phyloP scores from a whole-genome alignment of 768 basidiomycete species.

The Naganishia vishniacii region DNA sequence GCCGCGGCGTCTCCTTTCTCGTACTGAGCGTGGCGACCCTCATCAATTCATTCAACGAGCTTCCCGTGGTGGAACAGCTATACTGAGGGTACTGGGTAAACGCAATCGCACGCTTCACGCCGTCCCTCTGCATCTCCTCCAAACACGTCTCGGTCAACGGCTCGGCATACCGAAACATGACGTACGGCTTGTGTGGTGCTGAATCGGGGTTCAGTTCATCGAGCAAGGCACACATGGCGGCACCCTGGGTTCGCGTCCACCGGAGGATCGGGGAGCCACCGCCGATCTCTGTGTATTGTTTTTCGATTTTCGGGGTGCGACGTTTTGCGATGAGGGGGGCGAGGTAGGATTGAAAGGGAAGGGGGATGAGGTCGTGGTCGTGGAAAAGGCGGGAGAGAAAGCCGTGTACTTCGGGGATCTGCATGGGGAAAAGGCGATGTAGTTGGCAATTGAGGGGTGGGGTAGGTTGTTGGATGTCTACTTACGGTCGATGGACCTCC shows the following conservation, averaged over 20 bases:
- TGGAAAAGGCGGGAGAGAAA: slow-evolving; percentile 88
- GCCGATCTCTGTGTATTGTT: slow-evolving; percentile 90
- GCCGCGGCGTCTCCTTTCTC: not conserved
- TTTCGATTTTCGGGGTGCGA: slow-evolving; percentile 84
- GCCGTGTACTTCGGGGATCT: slow-evolving; percentile 87
- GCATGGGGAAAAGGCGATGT: slow-evolving; percentile 23
- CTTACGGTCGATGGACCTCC: slow-evolving; percentile 87
- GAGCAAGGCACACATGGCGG: slow-evolving; percentile 78
- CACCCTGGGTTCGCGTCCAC: slow-evolving; percentile 83
- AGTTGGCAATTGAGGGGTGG: not conserved
- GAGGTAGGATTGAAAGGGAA: slow-evolving; percentile 81
- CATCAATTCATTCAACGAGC: slow-evolving; percentile 86
- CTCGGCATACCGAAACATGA: slow-evolving; percentile 85
- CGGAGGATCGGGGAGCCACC: slow-evolving; percentile 92
- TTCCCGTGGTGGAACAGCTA: slow-evolving; percentile 95
- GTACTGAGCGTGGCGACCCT: slow-evolving; percentile 35
- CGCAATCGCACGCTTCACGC: slow-evolving; percentile 84
- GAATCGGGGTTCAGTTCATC: slow-evolving; percentile 91
- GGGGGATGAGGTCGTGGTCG: slow-evolving; percentile 86
- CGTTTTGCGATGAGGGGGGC: slow-evolving; percentile 84
- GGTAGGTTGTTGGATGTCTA: not conserved
- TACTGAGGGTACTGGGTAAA: slow-evolving; percentile 99
- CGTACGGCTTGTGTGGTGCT: slow-evolving; percentile 92
- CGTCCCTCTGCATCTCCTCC: slow-evolving; percentile 77
- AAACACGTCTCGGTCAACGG: slow-evolving; percentile 81